Conservation (phyloP, 2,329 filamentous ascomycete genomes). For the Davidsoniella virescens region DNA sequence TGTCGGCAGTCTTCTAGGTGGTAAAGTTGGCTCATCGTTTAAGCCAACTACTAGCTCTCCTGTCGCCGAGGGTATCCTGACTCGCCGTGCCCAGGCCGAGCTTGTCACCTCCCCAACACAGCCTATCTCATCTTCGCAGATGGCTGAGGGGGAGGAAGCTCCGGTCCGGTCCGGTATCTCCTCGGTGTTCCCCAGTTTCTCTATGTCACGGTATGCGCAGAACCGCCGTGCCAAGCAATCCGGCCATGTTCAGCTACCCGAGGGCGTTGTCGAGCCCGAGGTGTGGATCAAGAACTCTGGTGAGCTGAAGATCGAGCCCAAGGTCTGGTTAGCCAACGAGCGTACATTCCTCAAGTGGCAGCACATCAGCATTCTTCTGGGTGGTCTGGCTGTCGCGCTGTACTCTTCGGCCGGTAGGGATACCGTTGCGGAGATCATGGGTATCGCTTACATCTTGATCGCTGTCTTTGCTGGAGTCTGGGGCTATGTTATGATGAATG, state of each 20-base stretch:
- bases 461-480: conserved; percentile 71
- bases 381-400: conserved; percentile 64
- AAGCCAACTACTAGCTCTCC: conserved; percentile 50
- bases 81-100: conserved; percentile 18
- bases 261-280: conserved; percentile 72
- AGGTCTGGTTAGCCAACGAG: conserved; percentile 98
- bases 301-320: conserved; percentile 82
- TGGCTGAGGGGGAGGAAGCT: conserved; percentile 22
- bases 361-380: conserved; percentile 79
- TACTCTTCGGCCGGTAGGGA: conserved; percentile 80
- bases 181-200: conserved; percentile 68
- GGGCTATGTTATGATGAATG: conserved; percentile 74
- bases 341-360: conserved; percentile 98
- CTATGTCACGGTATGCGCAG: conserved; percentile 58
- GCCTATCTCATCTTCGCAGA: conserved; percentile 15
- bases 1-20: conserved; percentile 72
- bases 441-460: conserved; percentile 67
- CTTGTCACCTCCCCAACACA: conserved; percentile 8
- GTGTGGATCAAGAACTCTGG: conserved; percentile 91
- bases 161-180: conserved; percentile 29
- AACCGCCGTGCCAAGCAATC: conserved; percentile 28
- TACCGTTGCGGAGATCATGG: conserved; percentile 58
- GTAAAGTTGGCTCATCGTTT: conserved; percentile 33
- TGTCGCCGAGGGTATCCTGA: conserved; percentile 44
- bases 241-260: conserved; percentile 44